Evolutionary conservation across 495 filamentous ascomycete genomes (phyloP).

Genomic region (Neurospora terricola): DNA sequence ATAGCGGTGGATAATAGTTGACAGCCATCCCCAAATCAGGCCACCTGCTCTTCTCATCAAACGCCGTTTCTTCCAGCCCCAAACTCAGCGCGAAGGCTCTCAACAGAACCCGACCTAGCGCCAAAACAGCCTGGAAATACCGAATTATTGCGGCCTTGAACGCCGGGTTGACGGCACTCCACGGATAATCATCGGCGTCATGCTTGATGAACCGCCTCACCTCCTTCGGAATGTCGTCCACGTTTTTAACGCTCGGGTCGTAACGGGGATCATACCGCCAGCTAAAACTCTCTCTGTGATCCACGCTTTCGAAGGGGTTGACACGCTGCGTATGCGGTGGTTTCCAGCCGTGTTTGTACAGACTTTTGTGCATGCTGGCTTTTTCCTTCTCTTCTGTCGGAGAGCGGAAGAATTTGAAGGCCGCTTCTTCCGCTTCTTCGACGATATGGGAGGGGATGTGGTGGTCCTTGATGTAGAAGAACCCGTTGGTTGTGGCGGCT

Average conservation of each 20-base stretch:
- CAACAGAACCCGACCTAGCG: slow-evolving; percentile 35
- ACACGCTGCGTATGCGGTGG: slow-evolving; percentile 18
- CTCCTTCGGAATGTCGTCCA: slow-evolving; percentile 26
- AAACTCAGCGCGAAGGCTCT: slow-evolving; percentile 40
- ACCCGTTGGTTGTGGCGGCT: slow-evolving; percentile 34
- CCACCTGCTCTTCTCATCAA: slow-evolving; percentile 37
- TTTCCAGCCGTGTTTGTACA: slow-evolving; percentile 18
- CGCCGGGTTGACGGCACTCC: slow-evolving; percentile 30
- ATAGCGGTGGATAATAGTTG: slow-evolving; percentile 22
- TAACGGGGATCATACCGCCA: slow-evolving; percentile 34
- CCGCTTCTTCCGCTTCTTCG: slow-evolving; percentile 13
- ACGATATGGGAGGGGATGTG: slow-evolving; percentile 34
- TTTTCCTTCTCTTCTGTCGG: slow-evolving; percentile 34
- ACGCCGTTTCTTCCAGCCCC: slow-evolving; percentile 37
- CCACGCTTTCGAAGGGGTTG: slow-evolving; percentile 26
- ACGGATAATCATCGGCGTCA: slow-evolving; percentile 39
- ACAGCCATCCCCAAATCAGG: slow-evolving; percentile 28
- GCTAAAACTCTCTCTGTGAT: slow-evolving; percentile 34
- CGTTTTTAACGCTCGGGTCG: slow-evolving; percentile 36
- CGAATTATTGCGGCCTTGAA: slow-evolving; percentile 35
- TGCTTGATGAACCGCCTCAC: slow-evolving; percentile 27
- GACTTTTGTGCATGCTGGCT: slow-evolving; percentile 16
- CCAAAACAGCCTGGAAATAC: slow-evolving; percentile 37
- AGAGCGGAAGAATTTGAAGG: too few species aligned
- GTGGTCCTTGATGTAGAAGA: slow-evolving; percentile 45